A percentile compares a stretch with the other conserved stretches of the same genome.
Evolutionary conservation across 768 basidiomycete species (phyloP).

Genomic region (Suillus placidus): DNA sequence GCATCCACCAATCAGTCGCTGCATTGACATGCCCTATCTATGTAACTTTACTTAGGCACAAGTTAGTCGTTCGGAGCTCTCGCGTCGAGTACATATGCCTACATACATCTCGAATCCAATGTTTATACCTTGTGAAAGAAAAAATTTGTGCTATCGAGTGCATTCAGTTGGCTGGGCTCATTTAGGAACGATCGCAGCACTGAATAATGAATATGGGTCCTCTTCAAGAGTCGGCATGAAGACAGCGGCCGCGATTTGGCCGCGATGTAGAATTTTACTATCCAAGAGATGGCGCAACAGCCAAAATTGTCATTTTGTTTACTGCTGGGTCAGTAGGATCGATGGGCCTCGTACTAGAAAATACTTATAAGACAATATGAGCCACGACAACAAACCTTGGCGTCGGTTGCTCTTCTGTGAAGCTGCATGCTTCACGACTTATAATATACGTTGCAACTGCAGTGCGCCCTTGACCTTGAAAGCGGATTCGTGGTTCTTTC

Average conservation of each 20-base stretch:
- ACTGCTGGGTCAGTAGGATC: slow-evolving; percentile 56
- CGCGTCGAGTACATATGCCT: slow-evolving; percentile 2
- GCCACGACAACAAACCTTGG: not conserved
- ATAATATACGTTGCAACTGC: not conserved
- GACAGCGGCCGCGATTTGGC: no score
- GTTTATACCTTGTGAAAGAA: not conserved
- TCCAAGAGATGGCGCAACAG: slow-evolving; percentile 29
- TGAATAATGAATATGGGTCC: not conserved
- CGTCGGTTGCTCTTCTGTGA: not conserved
- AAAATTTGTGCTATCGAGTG: no score
- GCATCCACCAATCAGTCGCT: not conserved
- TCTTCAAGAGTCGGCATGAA: not conserved
- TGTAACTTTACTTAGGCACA: not conserved
- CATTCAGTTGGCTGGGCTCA: no score
- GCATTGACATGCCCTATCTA: not conserved
- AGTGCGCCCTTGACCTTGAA: not conserved
- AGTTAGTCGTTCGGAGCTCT: not conserved
- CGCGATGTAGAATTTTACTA: not conserved
- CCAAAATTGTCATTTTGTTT: slow-evolving; percentile 48
- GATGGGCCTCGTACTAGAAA: slow-evolving; percentile 55
- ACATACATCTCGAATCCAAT: slow-evolving; percentile 4
- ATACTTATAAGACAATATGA: slow-evolving; percentile 40
- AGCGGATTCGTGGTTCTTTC: not conserved
- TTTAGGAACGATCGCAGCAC: not conserved
- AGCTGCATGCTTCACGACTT: not conserved